Evolutionary conservation across 345 rosid genomes (phyloP).

Genomic region (Populus pruinosa): DNA sequence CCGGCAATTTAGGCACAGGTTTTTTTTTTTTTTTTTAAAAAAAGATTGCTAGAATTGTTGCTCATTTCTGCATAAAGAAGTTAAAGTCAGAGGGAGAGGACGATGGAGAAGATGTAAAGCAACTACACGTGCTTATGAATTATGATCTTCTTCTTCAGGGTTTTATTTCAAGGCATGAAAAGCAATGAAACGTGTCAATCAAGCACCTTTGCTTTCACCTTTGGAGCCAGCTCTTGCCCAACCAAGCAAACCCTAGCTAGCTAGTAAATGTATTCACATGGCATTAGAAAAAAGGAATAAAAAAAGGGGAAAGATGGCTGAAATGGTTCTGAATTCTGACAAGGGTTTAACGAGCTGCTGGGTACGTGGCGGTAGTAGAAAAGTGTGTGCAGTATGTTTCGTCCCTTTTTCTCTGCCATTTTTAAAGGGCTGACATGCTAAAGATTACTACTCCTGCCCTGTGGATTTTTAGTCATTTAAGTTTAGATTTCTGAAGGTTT

Average conservation of each 20-base stretch:
- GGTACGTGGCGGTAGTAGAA: not conserved
- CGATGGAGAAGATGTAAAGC: constrained; percentile 28
- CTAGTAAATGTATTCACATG: not conserved
- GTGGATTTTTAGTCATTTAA: not conserved
- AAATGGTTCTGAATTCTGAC: not conserved
- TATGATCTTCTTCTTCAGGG: not conserved
- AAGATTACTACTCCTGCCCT: not conserved
- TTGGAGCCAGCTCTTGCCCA: not conserved
- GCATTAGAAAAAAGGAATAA: not conserved
- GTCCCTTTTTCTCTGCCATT: not conserved
- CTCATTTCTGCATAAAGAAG: constrained; percentile 5
- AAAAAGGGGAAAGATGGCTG: not conserved
- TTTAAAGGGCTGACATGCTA: not conserved
- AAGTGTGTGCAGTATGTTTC: not conserved
- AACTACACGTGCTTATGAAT: not conserved
- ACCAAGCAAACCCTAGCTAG: not conserved
- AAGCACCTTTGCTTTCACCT: not conserved
- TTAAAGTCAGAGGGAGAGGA: not conserved
- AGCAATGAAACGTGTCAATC: not conserved
- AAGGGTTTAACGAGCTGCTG: not conserved
- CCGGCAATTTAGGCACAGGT: no score
- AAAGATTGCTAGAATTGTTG: not conserved
- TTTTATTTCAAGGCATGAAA: not conserved
- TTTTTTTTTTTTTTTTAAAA: no score
- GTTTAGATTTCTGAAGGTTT: not conserved